Percentiles rank a stretch among this genome's conserved stretches.
phyloP scores from a whole-genome alignment of 2,329 filamentous ascomycete genomes.

The Aspergillus alliaceus region DNA sequence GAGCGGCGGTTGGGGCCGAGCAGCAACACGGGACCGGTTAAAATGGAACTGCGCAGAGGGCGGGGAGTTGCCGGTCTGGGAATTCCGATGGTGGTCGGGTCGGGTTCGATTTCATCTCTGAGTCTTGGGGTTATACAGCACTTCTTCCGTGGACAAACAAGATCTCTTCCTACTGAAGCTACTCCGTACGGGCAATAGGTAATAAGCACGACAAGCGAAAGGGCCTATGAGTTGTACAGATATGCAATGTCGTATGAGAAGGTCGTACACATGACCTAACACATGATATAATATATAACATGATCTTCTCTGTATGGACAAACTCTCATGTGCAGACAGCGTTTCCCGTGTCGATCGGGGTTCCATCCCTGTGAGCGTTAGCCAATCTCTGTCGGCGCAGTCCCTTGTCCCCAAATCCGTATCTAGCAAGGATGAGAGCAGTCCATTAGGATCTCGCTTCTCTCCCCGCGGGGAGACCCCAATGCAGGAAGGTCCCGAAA shows the following conservation, averaged over 20 bases:
- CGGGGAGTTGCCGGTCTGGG: conserved; percentile 13
- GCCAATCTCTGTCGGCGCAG: conserved; percentile 8
- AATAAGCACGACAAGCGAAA: background rate
- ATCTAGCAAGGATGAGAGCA: conserved; percentile 1
- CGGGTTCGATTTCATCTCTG: conserved; percentile 5
- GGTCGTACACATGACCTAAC: conserved; percentile 1
- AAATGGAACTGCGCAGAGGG: conserved; percentile 12
- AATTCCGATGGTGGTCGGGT: conserved; percentile 17
- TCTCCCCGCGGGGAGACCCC: conserved; percentile 28
- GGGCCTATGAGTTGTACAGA: background rate
- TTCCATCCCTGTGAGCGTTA: conserved; percentile 12
- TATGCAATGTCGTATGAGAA: background rate
- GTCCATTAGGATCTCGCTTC: conserved; percentile 16
- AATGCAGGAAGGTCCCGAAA: conserved; percentile 15
- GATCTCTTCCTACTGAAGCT: background rate
- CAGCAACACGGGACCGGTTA: conserved; percentile 24
- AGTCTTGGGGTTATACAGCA: background rate
- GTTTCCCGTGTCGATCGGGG: conserved; percentile 20
- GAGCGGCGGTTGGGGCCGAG: conserved; percentile 13
- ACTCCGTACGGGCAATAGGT: background rate
- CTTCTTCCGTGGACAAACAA: background rate
- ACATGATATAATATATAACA: conserved; percentile 2
- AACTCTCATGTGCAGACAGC: conserved; percentile 4
- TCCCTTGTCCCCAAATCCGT: background rate
- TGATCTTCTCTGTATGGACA: background rate